Evolutionary conservation across 306 rosid genomes (phyloP).

Genomic region (Biancaea sappan): DNA sequence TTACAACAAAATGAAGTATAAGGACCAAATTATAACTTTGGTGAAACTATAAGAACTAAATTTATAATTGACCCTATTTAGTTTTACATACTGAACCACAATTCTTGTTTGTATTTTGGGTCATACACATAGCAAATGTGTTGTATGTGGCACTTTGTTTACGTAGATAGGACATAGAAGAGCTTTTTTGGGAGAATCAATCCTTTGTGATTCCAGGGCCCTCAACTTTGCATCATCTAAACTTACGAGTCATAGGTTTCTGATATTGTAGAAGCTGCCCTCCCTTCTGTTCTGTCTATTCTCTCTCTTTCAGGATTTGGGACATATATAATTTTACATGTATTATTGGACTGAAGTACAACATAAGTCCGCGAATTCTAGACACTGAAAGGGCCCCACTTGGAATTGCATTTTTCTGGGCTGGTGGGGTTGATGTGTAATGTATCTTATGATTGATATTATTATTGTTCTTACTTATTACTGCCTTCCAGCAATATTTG

Average conservation of each 20-base stretch:
- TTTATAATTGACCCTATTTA: too few relatives aligned
- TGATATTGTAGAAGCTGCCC: conserved; percentile 25
- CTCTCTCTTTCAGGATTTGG: conserved; percentile 44
- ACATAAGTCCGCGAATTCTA: neutral
- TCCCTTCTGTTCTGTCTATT: conserved; percentile 45
- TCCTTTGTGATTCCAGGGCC: conserved; percentile 44
- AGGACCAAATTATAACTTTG: too few relatives aligned
- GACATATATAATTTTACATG: conserved; percentile 29
- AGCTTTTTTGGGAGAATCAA: conserved; percentile 1
- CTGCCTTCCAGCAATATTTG: too few relatives aligned
- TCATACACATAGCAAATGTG: conserved; percentile 1
- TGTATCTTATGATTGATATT: neutral
- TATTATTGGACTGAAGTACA: conserved; percentile 27
- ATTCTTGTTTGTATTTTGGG: conserved; percentile 15
- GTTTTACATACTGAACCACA: conserved; percentile 7
- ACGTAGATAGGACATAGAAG: neutral
- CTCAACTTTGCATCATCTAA: conserved; percentile 45
- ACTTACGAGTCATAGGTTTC: conserved; percentile 28
- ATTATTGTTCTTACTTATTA: neutral
- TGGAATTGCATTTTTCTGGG: neutral
- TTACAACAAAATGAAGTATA: too few relatives aligned
- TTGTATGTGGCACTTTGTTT: neutral
- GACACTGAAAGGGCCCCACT: neutral
- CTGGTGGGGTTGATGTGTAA: neutral
- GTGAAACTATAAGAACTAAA: too few relatives aligned